These are phyloP conservation scores for Fusarium praegraminearum DNA, from an alignment of 2,329 filamentous ascomycete genomes.

Conservation along the genomic window DNA sequence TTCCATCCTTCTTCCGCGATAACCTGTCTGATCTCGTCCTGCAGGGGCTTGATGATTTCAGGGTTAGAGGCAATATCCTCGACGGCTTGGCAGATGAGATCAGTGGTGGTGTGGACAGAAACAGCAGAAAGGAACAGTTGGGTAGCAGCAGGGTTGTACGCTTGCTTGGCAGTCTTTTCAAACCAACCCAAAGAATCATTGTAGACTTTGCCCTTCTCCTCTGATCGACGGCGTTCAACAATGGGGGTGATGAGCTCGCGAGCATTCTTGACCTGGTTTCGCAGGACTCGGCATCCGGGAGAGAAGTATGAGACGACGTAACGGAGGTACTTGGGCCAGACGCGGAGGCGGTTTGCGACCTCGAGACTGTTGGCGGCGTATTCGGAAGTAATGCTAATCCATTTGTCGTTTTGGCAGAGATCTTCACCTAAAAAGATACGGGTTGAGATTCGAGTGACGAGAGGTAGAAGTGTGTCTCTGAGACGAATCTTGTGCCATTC, in stretches of 20 bases:
- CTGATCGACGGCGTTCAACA: background rate
- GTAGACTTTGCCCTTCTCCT: background rate
- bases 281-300: background rate
- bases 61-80: background rate
- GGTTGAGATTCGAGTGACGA: background rate
- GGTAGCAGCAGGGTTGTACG: slow-evolving; percentile 47
- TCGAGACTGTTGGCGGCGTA: background rate
- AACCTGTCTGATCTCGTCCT: background rate
- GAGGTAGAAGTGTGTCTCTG: background rate
- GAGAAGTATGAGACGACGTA: background rate
- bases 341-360: background rate
- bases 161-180: background rate
- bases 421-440: background rate
- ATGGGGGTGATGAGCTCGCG: background rate
- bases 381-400: background rate
- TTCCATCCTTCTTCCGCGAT: background rate
- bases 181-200: background rate
- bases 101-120: background rate
- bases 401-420: background rate
- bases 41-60: background rate
- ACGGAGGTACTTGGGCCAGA: background rate
- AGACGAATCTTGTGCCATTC: background rate
- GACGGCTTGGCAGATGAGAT: background rate
- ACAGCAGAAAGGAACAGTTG: slow-evolving; percentile 61
- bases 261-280: background rate